Percentiles rank a stretch among this genome's conserved stretches.
These are phyloP conservation scores for Ustilago cynodontis DNA, from an alignment of 1,284 basidiomycete species.

Conservation along the genomic window DNA sequence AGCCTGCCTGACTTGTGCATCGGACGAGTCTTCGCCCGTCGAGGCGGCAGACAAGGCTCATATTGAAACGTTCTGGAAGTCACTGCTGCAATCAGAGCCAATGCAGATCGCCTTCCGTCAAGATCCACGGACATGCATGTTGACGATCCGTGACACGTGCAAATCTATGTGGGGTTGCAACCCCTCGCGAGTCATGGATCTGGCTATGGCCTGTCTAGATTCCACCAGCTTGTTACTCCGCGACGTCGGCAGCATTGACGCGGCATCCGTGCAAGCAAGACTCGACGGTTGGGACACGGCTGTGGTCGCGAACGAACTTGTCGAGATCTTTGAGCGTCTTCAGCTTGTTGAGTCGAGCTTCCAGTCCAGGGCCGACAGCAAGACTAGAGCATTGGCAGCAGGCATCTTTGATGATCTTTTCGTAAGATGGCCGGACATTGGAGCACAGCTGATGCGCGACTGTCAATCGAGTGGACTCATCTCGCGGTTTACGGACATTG, in stretches of 20 bases:
- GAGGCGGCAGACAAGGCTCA: slow-evolving; percentile 17
- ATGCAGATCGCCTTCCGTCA: slow-evolving; percentile 46
- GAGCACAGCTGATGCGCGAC: slow-evolving; percentile 43
- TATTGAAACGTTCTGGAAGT: slow-evolving; percentile 32
- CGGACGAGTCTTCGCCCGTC: slow-evolving; percentile 17
- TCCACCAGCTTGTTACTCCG: slow-evolving; percentile 38
- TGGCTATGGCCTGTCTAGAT: slow-evolving; percentile 34
- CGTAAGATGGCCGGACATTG: slow-evolving; percentile 30
- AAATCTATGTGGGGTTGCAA: slow-evolving; percentile 49
- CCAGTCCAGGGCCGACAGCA: slow-evolving; percentile 50
- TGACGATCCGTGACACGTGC: slow-evolving; percentile 38
- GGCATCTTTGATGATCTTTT: slow-evolving; percentile 49
- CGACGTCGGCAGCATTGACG: slow-evolving; percentile 27
- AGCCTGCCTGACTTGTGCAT: slow-evolving; percentile 34
- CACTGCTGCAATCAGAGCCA: slow-evolving; percentile 29
- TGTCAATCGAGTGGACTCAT: slow-evolving; percentile 36
- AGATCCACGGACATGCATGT: slow-evolving; percentile 26
- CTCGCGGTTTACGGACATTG: slow-evolving; percentile 42
- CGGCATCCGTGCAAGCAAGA: slow-evolving; percentile 23
- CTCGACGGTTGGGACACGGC: slow-evolving; percentile 44
- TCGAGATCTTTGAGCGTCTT: slow-evolving; percentile 48
- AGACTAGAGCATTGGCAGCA: slow-evolving; percentile 39
- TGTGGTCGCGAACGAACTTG: slow-evolving; percentile 42
- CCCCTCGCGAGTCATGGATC: slow-evolving; percentile 26
- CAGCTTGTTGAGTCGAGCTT: slow-evolving; percentile 48